Evolutionary conservation across 768 basidiomycete genomes (phyloP), one percentile per base, ranked within the genome.

Genomic region (Pisolithus orientalis): DNA sequence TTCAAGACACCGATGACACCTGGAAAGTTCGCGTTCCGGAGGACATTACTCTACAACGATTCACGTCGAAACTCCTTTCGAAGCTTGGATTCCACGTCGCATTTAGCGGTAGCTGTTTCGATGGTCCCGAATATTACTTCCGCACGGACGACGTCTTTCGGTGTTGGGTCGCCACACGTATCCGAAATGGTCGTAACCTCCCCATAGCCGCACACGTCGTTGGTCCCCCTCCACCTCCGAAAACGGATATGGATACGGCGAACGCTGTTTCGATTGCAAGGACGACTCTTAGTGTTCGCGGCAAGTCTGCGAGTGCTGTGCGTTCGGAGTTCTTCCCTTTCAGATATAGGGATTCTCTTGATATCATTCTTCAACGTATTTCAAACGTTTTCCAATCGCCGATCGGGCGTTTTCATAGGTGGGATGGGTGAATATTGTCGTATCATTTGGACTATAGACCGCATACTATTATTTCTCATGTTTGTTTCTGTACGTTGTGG

Each of bases 1-100:
- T 73, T 10, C 70, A 70, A 38, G 60, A 63, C 38, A 72, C 66
- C 37, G 67, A 73, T 53, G 73, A 74, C 53, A 63, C 71, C 50
- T 74, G 72, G 73, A 68, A 59, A 56, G 53, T 74, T 45, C 64
- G 64, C 39, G 69, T 72, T 21, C 62, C 72, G 17, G 63, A 63
- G 46, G 56, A 62, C 49, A 57, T 66, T 50, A 51, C 47, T 39
- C 66, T 74, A 39, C 55, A 49, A 14, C 55, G 53, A 38, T 70
- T 74, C 53, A 61, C 62, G 4, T 61, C 62, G 21, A 64, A 47
- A 48, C 71, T 73, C 31, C 55, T 57, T 34, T 58, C 51, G 25
- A 73, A 74, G 60, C 58, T 74, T n/a, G 72, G 68, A 11, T 71
- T 73, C 46, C 47, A 54, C 7, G 65, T 72, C 34, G 60, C 57